Evolutionary conservation across 371 early-diverging fungal species (phyloP).

Genomic region (Haplosporangium sp.): DNA sequence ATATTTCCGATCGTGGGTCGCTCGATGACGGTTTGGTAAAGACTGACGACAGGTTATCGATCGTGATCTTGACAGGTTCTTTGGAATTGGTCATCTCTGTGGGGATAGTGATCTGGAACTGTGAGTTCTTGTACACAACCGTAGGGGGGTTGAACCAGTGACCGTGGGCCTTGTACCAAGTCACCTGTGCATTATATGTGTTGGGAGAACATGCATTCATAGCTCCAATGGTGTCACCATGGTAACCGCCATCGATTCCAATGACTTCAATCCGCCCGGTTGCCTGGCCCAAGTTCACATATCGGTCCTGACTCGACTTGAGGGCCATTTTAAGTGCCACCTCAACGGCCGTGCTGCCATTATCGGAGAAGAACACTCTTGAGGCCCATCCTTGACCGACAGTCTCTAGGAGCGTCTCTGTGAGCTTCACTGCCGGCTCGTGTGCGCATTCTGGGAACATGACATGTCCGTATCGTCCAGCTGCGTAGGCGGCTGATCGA

Average conservation of each 20-base stretch:
- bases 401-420: slow-evolving; percentile 68
- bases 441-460: slow-evolving; percentile 84
- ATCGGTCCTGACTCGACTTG: slow-evolving; percentile 58
- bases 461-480: slow-evolving; percentile 87
- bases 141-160: slow-evolving; percentile 83
- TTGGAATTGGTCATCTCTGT: slow-evolving; percentile 29
- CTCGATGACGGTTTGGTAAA: slow-evolving; percentile 20
- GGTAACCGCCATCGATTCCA: slow-evolving; percentile 83
- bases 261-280: slow-evolving; percentile 66
- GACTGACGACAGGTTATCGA: slow-evolving; percentile 40
- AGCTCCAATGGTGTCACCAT: slow-evolving; percentile 89
- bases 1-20: slow-evolving; percentile 58
- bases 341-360: slow-evolving; percentile 85
- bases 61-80: slow-evolving; percentile 25
- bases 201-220: slow-evolving; percentile 87
- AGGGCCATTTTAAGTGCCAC: slow-evolving; percentile 88
- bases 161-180: slow-evolving; percentile 83
- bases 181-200: slow-evolving; percentile 77
- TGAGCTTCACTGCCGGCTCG: slow-evolving; percentile 75
- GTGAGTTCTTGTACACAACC: slow-evolving; percentile 69
- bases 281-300: slow-evolving; percentile 56
- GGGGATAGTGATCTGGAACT: slow-evolving; percentile 63
- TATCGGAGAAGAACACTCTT: slow-evolving; percentile 85
- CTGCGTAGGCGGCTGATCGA: slow-evolving; percentile 73
- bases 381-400: slow-evolving; percentile 77